Base-by-base conservation (phyloP, 1,139 yeast species). In the Wickerhamomyces sp. region DNA sequence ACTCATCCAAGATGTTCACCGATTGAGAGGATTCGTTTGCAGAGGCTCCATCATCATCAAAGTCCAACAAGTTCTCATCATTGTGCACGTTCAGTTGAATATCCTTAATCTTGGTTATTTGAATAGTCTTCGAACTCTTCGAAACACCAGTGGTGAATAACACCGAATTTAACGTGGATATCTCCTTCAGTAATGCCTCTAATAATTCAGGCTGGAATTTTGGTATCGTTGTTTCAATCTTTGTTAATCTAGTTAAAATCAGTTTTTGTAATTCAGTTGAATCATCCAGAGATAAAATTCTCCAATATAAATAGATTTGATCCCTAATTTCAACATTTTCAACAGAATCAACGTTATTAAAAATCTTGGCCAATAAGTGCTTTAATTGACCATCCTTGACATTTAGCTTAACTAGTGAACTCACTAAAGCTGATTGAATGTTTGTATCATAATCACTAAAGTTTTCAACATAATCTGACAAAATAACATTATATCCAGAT, bases 321-420 rank as follows among this genome's bases (percentile, higher is more conserved):
- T 92, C 98, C 55, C 97, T 76, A 30, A 92, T 86, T 61, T 92
- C 98, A 2, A 96, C 85, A 59, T 89, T 89, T 52, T 88, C 95
- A 43, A 89, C 76, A 43, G 81, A 78, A 42, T 80, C 78, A 1
- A 96, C 88, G 12, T 95, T 88, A 51, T 85, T 88, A 48, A 92
- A 70, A 4, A 87, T 74, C 35, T 70, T 72, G 60, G 90, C 96
- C 48, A 92, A 72, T 25, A 80, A 61, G 15, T 67, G 69, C 37
- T 72, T 72, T 26, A 67, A 64, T 12, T 51, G 45, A 8, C 65
- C 61, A 38, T 37, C 44, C 42, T 36, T 56, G 56, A 55, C 59
- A 67, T 76, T 82, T 34, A 89, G 70, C 61, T 86, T 90, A 19
- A 89, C 96, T 31, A 87, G 68, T 0, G 96, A 76, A 19, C 94